Conservation (phyloP, 805 yeast genomes). For the Sugiyamaella marilandica region DNA sequence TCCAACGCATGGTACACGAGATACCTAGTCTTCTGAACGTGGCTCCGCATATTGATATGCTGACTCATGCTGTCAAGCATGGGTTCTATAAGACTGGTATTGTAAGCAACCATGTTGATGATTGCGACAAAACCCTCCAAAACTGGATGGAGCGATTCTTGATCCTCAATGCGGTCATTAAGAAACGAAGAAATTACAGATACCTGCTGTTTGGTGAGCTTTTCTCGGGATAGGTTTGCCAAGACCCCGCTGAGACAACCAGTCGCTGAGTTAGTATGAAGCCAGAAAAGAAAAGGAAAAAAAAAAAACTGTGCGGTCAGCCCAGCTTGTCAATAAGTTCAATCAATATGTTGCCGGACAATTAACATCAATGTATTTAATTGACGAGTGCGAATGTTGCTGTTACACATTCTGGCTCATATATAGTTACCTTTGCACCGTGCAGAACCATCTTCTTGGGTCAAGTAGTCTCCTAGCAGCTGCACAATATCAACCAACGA, state of each 20-base stretch:
- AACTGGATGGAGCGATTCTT: conserved; percentile 47
- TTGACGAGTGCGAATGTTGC: too few species aligned
- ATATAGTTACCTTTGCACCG: conserved; percentile 41
- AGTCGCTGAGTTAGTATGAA: conserved; percentile 32
- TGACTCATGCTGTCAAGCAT: conserved; percentile 32
- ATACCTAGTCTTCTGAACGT: conserved; percentile 42
- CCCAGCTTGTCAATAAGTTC: too few species aligned
- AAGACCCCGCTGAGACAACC: conserved; percentile 41
- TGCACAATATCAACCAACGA: conserved; percentile 52
- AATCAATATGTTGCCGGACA: too few species aligned
- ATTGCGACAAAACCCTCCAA: conserved; percentile 52
- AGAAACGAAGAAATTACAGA: conserved; percentile 46
- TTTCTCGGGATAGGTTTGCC: conserved; percentile 26
- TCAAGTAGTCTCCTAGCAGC: conserved; percentile 55
- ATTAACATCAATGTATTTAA: too few species aligned
- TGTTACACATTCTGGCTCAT: too few species aligned
- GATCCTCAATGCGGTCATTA: conserved; percentile 58
- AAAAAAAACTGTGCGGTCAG: too few species aligned
- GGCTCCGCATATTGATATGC: conserved; percentile 30
- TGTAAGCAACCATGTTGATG: conserved; percentile 47
- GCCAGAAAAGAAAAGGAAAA: too few species aligned
- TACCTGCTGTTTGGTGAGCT: conserved; percentile 35
- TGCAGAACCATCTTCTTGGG: conserved; percentile 51
- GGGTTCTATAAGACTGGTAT: conserved; percentile 29
- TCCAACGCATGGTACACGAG: conserved; percentile 49